Base-by-base conservation (phyloP, 148 eudicot species). In the Beta vulgaris region DNA sequence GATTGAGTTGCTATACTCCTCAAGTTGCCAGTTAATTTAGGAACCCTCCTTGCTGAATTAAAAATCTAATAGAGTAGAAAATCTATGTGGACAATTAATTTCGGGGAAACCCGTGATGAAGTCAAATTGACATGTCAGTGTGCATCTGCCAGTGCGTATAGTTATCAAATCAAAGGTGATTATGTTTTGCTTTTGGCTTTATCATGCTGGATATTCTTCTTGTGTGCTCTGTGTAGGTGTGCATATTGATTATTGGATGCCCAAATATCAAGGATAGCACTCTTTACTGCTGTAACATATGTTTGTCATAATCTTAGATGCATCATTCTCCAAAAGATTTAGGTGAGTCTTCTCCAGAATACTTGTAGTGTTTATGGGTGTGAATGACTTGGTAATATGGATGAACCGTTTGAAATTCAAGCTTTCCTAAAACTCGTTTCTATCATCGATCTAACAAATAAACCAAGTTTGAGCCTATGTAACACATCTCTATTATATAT, bases 181-280 rank as follows among this genome's bases (percentile, higher is more conserved):
- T 63, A 31, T 31, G 15, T 62, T 46, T 29, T 74, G 0, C 7
- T 31, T 36, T 25, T 40, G 35, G 4, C 8, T 7, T 0, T 11
- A n/a, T 31, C 21, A 21, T 39, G 66, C 42, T 75, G 46, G 44
- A 42, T 36, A 54, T 8, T 68, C 66, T 44, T 77, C 48, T 14
- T 44, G 54, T 25, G n/a, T 69, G 74, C 29, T 35, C 44, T 35
- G 48, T 49, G 29, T 60, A 63, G 71, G 43, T 58, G n/a, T 8
- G 13, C 8, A 39, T 5, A 19, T 1, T 57, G 14, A 26, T 57
- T 66, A 64, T 31, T 51, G 70, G 53, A 13, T 37, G 70, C 44
- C 23, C 54, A n/a, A 60, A 44, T 59, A 69, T 53, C 37, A 28
- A 36, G 59, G 64, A 48, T 54, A 10, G n/a, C 11, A 39, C 75